These are phyloP conservation scores for Metschnikowia continentalis DNA, from an alignment of 805 yeast genomes.

Conservation along the genomic window DNA sequence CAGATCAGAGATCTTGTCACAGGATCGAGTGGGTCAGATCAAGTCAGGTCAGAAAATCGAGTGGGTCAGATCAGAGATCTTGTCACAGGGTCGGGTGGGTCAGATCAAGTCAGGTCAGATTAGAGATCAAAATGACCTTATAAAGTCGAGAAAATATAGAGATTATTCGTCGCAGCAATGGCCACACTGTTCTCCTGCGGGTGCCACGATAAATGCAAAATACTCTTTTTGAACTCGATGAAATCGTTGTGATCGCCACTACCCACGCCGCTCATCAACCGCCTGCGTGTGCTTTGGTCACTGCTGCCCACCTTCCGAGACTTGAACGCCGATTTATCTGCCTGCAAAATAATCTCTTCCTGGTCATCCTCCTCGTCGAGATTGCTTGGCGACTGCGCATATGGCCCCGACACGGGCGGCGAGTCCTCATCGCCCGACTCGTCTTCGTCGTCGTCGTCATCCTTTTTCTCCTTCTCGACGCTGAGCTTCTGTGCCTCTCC, in stretches of 20 bases:
- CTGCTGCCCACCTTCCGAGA: conserved; percentile 55
- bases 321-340: conserved; percentile 96
- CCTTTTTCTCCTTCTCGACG: conserved; percentile 8
- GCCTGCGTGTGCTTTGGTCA: conserved; percentile 39
- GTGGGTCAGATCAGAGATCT: no score
- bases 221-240: conserved; percentile 91
- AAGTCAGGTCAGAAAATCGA: no score
- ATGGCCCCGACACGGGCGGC: conserved; percentile 24
- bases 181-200: conserved; percentile 96
- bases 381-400: conserved; percentile 33
- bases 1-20: no score
- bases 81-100: no score
- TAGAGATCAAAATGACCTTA: conserved; percentile 22
- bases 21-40: no score
- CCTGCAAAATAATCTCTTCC: conserved; percentile 77
- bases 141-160: conserved; percentile 76
- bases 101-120: no score
- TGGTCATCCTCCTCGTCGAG: conserved; percentile 34
- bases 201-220: conserved; percentile 96
- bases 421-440: conserved; percentile 29
- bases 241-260: conserved; percentile 60
- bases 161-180: conserved; percentile 95
- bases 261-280: conserved; percentile 48
- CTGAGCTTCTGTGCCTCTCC: neutral
- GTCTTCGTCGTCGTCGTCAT: conserved; percentile 40